Conservation (phyloP, 345 rosid genomes). For the Boechera divaricarpa region DNA sequence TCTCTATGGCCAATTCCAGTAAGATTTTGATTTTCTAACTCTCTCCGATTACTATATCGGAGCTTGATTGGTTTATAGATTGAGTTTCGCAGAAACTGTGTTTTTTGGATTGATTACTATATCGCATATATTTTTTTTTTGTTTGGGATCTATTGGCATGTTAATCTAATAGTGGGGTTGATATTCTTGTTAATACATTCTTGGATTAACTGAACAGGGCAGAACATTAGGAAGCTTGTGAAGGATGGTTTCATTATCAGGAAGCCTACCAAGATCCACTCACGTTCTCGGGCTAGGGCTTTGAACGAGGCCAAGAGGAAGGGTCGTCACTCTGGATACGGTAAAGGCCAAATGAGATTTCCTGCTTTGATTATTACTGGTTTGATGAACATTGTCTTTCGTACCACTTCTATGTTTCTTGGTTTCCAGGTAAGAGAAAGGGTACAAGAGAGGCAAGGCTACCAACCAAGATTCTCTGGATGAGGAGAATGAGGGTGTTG, state of each 20-base stretch:
- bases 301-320: slow-evolving; percentile 80
- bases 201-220: slow-evolving; percentile 51
- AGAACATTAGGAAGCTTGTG: slow-evolving; percentile 76
- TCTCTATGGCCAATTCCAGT: slow-evolving; percentile 86
- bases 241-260: slow-evolving; percentile 79
- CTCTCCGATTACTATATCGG: neutral
- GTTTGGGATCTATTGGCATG: neutral
- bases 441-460: slow-evolving; percentile 86
- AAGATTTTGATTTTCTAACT: slow-evolving; percentile 17
- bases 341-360: slow-evolving; percentile 43
- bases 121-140: neutral
- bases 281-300: slow-evolving; percentile 74
- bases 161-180: neutral
- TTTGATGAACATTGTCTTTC: neutral
- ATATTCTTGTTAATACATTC: neutral
- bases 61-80: slow-evolving; percentile 10
- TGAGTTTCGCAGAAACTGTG: neutral
- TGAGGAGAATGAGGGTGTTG: slow-evolving; percentile 75
- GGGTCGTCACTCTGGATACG: slow-evolving; percentile 84
- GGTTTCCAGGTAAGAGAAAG: slow-evolving; percentile 66
- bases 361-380: neutral
- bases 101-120: neutral
- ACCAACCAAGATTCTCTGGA: slow-evolving; percentile 78
- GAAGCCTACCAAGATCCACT: slow-evolving; percentile 83
- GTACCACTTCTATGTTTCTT: neutral